Evolutionary conservation across 352 stramenopile species (phyloP).

Genomic region (Pythium dissimile): DNA sequence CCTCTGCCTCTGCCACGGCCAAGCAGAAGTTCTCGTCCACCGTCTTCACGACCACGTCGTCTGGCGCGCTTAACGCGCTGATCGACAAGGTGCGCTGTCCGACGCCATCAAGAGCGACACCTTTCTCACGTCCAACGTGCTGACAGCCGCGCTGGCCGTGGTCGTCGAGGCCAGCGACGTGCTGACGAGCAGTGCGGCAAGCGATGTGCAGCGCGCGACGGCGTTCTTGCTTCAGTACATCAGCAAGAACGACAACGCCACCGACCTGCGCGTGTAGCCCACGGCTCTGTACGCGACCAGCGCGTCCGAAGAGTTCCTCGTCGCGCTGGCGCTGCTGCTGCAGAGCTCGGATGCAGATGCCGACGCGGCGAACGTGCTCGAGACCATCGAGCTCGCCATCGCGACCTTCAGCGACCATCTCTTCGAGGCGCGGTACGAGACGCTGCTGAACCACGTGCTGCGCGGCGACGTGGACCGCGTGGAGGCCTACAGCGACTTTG

Average conservation of each 20-base stretch:
- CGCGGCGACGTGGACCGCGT: background rate
- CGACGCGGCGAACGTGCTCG: background rate
- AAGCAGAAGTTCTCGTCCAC: slow-evolving; percentile 2
- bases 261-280: background rate
- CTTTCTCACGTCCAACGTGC: slow-evolving; percentile 3
- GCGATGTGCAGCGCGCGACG: background rate
- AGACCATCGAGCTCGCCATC: background rate
- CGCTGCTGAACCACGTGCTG: slow-evolving; percentile 7
- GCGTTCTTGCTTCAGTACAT: slow-evolving; percentile 9
- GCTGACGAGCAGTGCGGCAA: background rate
- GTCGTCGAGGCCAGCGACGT: background rate
- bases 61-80: background rate
- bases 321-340: background rate
- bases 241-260: slow-evolving; percentile 5
- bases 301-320: slow-evolving; percentile 5
- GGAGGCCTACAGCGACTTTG: slow-evolving; percentile 6
- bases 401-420: slow-evolving; percentile 7
- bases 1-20: background rate
- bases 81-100: background rate
- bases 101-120: background rate
- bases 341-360: background rate
- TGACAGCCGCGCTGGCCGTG: background rate
- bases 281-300: background rate
- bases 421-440: slow-evolving; percentile 3
- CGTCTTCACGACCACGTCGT: background rate